Evolutionary conservation across 495 filamentous ascomycete genomes (phyloP).

Genomic region (Lepraria neglecta): DNA sequence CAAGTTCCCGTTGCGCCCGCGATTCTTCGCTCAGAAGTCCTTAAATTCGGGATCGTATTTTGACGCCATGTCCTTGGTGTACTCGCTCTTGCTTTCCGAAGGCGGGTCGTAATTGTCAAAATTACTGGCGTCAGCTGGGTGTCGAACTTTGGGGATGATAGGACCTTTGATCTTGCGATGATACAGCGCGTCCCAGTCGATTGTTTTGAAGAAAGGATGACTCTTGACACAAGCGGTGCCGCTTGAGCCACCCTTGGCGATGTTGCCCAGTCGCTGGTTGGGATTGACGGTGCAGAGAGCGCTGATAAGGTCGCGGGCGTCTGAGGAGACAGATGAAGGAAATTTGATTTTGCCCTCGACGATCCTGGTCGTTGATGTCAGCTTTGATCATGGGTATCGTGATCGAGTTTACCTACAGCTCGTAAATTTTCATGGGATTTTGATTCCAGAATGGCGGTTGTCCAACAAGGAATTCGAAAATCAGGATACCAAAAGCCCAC

Average conservation of each 20-base stretch:
- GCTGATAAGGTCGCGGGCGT: conserved; percentile 77
- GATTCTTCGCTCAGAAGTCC: conserved; percentile 54
- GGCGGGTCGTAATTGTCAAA: conserved; percentile 81
- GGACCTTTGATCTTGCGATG: conserved; percentile 65
- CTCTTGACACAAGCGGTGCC: conserved; percentile 75
- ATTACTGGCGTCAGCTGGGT: conserved; percentile 77
- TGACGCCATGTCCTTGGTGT: conserved; percentile 64
- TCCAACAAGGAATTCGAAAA: conserved; percentile 93
- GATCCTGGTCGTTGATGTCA: conserved; percentile 45
- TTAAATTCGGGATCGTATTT: conserved; percentile 75
- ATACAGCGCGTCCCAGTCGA: conserved; percentile 83
- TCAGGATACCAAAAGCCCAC: conserved; percentile 95
- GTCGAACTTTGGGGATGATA: conserved; percentile 75
- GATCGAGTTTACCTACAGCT: conserved; percentile 50
- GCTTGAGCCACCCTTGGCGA: conserved; percentile 48
- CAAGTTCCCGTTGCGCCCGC: background rate
- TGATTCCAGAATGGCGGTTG: conserved; percentile 97
- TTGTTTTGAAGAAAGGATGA: conserved; percentile 77
- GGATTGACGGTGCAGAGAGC: conserved; percentile 85
- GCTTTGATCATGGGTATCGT: conserved; percentile 1
- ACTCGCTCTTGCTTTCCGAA: conserved; percentile 48
- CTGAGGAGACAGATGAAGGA: conserved; percentile 61
- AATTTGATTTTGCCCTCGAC: conserved; percentile 67
- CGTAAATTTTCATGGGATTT: conserved; percentile 94
- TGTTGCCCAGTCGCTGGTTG: conserved; percentile 79